Percentiles rank a stretch among this genome's conserved stretches.
Conservation (phyloP, 108 stramenopile genomes). For the Discostella pseudostelligera region DNA sequence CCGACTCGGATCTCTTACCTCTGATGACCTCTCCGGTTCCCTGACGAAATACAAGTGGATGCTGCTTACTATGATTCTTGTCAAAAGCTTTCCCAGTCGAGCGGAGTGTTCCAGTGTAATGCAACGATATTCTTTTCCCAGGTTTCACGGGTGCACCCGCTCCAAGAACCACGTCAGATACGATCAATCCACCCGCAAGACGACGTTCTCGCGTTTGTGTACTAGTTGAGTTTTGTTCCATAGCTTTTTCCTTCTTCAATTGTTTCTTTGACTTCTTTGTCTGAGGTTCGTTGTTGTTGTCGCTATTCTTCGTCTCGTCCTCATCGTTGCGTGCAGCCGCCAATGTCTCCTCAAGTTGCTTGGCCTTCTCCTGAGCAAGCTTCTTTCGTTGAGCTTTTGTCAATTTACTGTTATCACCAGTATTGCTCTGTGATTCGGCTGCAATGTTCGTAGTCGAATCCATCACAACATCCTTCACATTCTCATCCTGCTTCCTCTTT, state of each 20-base stretch:
- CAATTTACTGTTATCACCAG: conserved; percentile 14
- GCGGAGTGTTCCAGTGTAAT: conserved; percentile 48
- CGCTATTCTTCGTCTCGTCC: conserved; percentile 1
- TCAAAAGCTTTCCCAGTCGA: conserved; percentile 53
- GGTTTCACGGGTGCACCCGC: conserved; percentile 44
- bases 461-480: neutral
- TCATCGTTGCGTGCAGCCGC: conserved; percentile 19
- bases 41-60: conserved; percentile 54
- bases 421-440: neutral
- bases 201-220: conserved; percentile 49
- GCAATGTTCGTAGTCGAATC: neutral
- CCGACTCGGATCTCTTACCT: conserved; percentile 15
- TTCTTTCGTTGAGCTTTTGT: conserved; percentile 51
- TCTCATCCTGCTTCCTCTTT: conserved; percentile 8
- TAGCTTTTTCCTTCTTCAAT: conserved; percentile 18
- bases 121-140: conserved; percentile 43
- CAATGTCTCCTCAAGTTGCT: conserved; percentile 45
- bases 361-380: conserved; percentile 48
- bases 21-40: conserved; percentile 58
- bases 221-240: neutral
- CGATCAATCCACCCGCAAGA: conserved; percentile 40
- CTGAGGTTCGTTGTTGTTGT: conserved; percentile 7
- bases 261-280: conserved; percentile 25
- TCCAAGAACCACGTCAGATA: conserved; percentile 50
- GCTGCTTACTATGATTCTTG: conserved; percentile 42